These are phyloP conservation scores for Aegilops speltoides DNA, from an alignment of 176 grass and related monocot species.

Conservation along the genomic window DNA sequence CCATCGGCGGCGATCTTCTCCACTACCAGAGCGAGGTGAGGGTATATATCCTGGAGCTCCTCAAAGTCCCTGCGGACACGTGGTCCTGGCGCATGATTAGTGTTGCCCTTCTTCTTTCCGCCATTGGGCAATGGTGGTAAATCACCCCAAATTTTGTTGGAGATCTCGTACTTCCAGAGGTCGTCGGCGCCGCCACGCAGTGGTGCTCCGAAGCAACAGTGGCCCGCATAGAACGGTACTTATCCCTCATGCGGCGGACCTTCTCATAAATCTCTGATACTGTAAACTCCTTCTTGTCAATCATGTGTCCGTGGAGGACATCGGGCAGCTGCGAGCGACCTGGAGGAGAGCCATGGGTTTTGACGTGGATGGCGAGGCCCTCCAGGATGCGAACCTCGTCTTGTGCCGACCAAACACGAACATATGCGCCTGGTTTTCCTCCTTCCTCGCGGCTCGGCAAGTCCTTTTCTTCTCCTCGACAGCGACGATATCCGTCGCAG, in stretches of 20 bases:
- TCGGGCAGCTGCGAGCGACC: background rate
- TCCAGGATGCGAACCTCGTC: conserved; percentile 30
- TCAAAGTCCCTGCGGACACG: background rate
- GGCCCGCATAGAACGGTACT: background rate
- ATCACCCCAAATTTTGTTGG: background rate
- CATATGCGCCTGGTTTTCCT: background rate
- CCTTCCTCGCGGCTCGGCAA: no score
- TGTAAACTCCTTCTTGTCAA: conserved; percentile 23
- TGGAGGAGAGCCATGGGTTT: background rate
- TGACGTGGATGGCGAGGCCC: background rate
- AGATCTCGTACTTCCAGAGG: background rate
- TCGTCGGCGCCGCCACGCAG: background rate
- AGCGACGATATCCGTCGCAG: background rate
- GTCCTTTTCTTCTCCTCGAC: background rate
- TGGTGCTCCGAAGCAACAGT: background rate
- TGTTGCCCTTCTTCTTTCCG: background rate
- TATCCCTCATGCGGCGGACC: background rate
- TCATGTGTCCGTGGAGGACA: background rate
- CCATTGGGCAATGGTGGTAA: background rate
- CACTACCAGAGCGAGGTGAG: background rate
- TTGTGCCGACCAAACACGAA: conserved; percentile 12
- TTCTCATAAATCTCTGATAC: conserved; percentile 24
- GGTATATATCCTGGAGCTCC: background rate
- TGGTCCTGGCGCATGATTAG: background rate
- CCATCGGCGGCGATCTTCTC: background rate